These are phyloP conservation scores for Monosporascus sp. DNA, from an alignment of 2,329 filamentous ascomycete species.

Conservation along the genomic window DNA sequence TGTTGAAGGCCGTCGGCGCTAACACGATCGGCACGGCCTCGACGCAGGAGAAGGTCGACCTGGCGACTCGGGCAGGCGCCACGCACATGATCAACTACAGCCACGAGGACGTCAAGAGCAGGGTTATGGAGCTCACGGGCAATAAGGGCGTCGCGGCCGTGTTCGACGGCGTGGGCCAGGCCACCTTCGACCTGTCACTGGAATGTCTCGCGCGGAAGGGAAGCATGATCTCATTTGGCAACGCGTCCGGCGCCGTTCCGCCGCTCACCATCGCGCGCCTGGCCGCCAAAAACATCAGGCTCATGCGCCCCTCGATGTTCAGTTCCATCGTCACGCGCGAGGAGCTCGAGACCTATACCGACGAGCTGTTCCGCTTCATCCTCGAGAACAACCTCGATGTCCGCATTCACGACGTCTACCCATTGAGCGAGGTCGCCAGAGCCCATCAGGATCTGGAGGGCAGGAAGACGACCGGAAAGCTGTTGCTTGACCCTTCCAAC, in stretches of 20 bases:
- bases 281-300: conserved; percentile 67
- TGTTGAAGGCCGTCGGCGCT: conserved; percentile 67
- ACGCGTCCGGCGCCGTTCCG: conserved; percentile 72
- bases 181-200: conserved; percentile 75
- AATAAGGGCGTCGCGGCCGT: conserved; percentile 71
- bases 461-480: conserved; percentile 77
- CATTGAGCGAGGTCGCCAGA: conserved; percentile 63
- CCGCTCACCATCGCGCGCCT: conserved; percentile 56
- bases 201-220: conserved; percentile 74
- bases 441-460: conserved; percentile 77
- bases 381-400: conserved; percentile 64
- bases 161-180: conserved; percentile 81
- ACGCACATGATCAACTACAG: conserved; percentile 67
- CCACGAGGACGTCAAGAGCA: conserved; percentile 49
- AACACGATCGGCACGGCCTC: conserved; percentile 75
- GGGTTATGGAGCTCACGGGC: conserved; percentile 64
- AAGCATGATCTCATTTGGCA: conserved; percentile 72
- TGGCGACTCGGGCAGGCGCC: conserved; percentile 67
- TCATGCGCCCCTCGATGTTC: conserved; percentile 70
- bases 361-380: conserved; percentile 70
- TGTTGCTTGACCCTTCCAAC: conserved; percentile 51
- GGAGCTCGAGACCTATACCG: conserved; percentile 65
- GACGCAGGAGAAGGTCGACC: conserved; percentile 63
- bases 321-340: conserved; percentile 64
- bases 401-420: conserved; percentile 71